Evolutionary conservation across 371 early-diverging fungal genomes (phyloP), one percentile per base, ranked within the genome.

Genomic region (Mucor ambiguus): DNA sequence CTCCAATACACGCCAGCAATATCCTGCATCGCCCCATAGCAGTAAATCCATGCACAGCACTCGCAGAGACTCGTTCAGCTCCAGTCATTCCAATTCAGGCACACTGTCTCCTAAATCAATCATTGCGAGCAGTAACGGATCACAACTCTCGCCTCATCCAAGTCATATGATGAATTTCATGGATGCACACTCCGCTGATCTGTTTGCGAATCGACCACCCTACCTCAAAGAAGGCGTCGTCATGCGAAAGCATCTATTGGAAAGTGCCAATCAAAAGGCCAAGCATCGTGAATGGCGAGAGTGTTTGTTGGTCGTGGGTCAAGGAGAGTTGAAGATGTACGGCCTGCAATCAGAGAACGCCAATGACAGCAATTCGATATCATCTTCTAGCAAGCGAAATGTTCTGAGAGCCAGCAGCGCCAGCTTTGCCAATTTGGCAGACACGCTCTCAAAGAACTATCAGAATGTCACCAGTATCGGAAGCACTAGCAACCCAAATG

Each of bases 221-320:
- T 85, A 85, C 61, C 56, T 82, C 11, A 86, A 92, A 67, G 92
- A 92, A 72, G 92, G 96, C 1, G 82, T 93, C 2, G 85, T 97
- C 28, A 88, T 93, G 74, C 86, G 96, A 35, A 97, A 97, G 72
- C 94, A 95, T 72, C 70, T 94, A 41, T 80, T 89, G 66, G 94
- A 93, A 61, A 80, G 86, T 11, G 85, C 84, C 7, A 93, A 87
- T 60, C 88, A 89, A 62, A 93, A 92, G 74, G 93, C 96, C 9
- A 87, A 87, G 48, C 84, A 91, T 70, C 89, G 96, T 16, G 85
- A 87, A n/a, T 97, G 97, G 97, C 90, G 87, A 64, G 87, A 93
- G 30, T 88, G 93, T 68, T 82, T 90, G 22, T 81, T 92, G 22
- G 83, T 92, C 0, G 83, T 90, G 3, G 89, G 86, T 33, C 87